phyloP scores from a whole-genome alignment of 495 filamentous ascomycete genomes.

The Penicillium lagena region DNA sequence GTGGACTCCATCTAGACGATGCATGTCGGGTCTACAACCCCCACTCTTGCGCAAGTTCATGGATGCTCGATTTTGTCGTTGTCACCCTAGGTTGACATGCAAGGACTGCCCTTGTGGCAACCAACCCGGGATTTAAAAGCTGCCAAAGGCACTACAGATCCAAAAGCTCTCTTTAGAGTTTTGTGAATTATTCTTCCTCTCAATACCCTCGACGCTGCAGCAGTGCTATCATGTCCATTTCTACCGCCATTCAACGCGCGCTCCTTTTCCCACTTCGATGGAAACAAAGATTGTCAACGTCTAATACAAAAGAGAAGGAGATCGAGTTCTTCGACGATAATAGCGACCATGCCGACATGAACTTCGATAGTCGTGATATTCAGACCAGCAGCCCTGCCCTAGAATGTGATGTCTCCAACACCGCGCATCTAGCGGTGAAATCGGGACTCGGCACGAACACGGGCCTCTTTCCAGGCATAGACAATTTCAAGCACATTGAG shows the following conservation, averaged over 20 bases:
- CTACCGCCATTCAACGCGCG: constrained; percentile 19
- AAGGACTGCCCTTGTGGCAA: constrained; percentile 2
- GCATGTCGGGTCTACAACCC: constrained; percentile 5
- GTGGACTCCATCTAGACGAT: constrained; percentile 1
- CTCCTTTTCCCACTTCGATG: constrained; percentile 15
- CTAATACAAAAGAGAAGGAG: constrained; percentile 8
- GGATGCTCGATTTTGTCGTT: constrained; percentile 15
- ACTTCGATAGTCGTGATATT: no score
- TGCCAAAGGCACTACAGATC: not conserved
- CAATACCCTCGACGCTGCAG: constrained; percentile 1
- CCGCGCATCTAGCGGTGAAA: constrained; percentile 25
- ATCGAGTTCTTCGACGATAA: not conserved
- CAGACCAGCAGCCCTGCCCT: not conserved
- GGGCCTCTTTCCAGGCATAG: no score
- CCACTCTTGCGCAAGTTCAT: constrained; percentile 15
- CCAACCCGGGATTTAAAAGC: constrained; percentile 6
- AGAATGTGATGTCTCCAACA: constrained; percentile 15
- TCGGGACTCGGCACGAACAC: not conserved
- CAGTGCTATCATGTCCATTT: constrained; percentile 12
- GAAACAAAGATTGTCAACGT: constrained; percentile 10
- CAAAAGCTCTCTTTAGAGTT: not conserved
- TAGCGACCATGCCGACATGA: constrained; percentile 1
- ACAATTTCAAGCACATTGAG: no score
- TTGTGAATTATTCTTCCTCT: not conserved
- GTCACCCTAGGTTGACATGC: constrained; percentile 1